Evolutionary conservation across 208 protist species (phyloP).

Genomic region (Leishmania major): DNA sequence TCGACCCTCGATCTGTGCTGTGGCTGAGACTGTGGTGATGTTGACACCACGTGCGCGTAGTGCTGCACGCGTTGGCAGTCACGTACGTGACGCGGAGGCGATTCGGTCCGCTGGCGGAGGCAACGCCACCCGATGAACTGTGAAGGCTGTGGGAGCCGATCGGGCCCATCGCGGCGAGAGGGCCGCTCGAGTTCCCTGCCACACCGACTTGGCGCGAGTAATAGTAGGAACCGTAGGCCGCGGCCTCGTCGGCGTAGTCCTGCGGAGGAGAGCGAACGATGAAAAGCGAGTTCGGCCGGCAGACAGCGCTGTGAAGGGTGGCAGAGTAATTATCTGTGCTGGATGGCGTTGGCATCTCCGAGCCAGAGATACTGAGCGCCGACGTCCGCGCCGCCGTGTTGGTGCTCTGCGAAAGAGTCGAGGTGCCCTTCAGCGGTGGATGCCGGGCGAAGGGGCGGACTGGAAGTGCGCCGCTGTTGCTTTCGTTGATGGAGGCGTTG

Average conservation of each 20-base stretch:
- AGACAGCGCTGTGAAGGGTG: background rate
- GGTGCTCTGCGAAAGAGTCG: constrained; percentile 21
- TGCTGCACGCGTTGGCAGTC: constrained; percentile 12
- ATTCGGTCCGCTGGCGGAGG: background rate
- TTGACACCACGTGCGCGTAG: background rate
- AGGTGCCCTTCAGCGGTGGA: constrained; percentile 8
- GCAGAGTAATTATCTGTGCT: constrained; percentile 11
- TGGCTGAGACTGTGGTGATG: background rate
- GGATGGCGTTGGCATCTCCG: constrained; percentile 27
- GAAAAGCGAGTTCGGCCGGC: constrained; percentile 20
- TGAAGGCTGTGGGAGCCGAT: background rate
- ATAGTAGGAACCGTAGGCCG: constrained; percentile 2
- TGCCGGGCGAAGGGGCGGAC: background rate
- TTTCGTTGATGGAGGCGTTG: background rate
- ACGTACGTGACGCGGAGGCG: constrained; percentile 31
- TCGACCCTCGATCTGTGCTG: constrained; percentile 9
- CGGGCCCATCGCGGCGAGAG: background rate
- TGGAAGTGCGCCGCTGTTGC: background rate
- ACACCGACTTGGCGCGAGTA: constrained; percentile 9
- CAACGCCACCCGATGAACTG: background rate
- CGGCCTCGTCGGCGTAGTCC: constrained; percentile 2
- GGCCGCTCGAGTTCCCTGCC: background rate
- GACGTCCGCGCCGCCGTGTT: constrained; percentile 19
- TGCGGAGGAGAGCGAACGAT: constrained; percentile 20
- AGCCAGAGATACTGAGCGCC: constrained; percentile 21